Percentiles rank a stretch among this genome's conserved stretches.
Evolutionary conservation across 2,329 filamentous ascomycete genomes (phyloP).

Genomic region (Madurella fahalii): DNA sequence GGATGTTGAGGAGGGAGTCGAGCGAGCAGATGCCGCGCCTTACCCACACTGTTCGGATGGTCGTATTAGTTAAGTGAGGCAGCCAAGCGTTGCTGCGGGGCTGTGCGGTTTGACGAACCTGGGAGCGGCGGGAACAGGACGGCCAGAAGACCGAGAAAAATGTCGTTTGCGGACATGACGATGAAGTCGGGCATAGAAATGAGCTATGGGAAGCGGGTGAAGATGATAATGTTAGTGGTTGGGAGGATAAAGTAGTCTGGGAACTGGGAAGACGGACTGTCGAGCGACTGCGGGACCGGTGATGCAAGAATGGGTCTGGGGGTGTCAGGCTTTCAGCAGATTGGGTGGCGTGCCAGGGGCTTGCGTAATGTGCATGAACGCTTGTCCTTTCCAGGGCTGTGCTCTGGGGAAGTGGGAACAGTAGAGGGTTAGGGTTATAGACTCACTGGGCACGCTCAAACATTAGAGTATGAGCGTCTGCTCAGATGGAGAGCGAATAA

Average conservation of each 20-base stretch:
- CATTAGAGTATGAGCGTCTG: too few relatives aligned
- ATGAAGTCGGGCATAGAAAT: neutral
- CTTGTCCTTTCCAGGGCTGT: slow-evolving; percentile 10
- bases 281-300: slow-evolving; percentile 7
- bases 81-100: slow-evolving; percentile 1
- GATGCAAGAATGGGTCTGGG: slow-evolving; percentile 15
- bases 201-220: neutral
- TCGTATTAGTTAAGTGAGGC: slow-evolving; percentile 30
- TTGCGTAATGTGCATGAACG: slow-evolving; percentile 24
- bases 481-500: too few relatives aligned
- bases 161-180: slow-evolving; percentile 56
- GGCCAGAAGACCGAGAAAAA: slow-evolving; percentile 61
- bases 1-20: slow-evolving; percentile 92
- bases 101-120: slow-evolving; percentile 43
- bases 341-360: slow-evolving; percentile 15
- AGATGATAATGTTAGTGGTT: neutral
- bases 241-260: neutral
- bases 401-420: neutral
- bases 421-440: slow-evolving; percentile 11
- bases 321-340: slow-evolving; percentile 7
- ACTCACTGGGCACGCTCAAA: too few relatives aligned
- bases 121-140: slow-evolving; percentile 62
- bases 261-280: neutral
- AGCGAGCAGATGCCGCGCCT: slow-evolving; percentile 90
- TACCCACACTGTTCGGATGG: slow-evolving; percentile 71